Evolutionary conservation across 2,329 filamentous ascomycete genomes (phyloP).

Genomic region (Fusarium foetens): DNA sequence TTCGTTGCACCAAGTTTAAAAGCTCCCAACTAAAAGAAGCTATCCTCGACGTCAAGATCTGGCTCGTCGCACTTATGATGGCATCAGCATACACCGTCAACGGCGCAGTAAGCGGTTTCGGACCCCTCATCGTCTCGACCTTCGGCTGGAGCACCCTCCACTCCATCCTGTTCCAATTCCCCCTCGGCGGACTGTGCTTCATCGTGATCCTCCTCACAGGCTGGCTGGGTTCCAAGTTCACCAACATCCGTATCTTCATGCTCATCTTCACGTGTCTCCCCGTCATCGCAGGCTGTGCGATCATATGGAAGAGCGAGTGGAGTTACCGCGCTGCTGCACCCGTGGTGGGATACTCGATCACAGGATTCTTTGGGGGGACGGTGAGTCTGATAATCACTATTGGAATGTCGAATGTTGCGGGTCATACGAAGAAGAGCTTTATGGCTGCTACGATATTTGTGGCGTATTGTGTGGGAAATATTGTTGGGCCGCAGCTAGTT

Average conservation of each 20-base stretch:
- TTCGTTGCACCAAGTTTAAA: constrained; percentile 71
- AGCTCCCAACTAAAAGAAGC: constrained; percentile 66
- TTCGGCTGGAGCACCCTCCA: constrained; percentile 73
- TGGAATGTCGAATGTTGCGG: constrained; percentile 74
- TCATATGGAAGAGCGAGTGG: constrained; percentile 79
- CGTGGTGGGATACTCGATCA: constrained; percentile 76
- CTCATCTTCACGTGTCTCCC: constrained; percentile 75
- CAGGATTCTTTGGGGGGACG: constrained; percentile 77
- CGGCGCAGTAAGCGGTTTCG: constrained; percentile 76
- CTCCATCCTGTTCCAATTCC: constrained; percentile 79
- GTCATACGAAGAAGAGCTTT: constrained; percentile 81
- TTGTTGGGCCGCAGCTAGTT: constrained; percentile 78
- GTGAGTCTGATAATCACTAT: constrained; percentile 67
- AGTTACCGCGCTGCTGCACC: constrained; percentile 71
- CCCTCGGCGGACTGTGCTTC: constrained; percentile 75
- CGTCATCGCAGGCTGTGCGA: constrained; percentile 77
- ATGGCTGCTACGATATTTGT: constrained; percentile 80
- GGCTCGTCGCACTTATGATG: constrained; percentile 74
- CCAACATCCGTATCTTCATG: constrained; percentile 72
- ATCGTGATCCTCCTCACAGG: constrained; percentile 74
- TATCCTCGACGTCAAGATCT: constrained; percentile 68
- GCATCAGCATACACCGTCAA: constrained; percentile 77
- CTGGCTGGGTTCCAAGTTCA: constrained; percentile 68
- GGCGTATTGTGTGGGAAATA: constrained; percentile 80
- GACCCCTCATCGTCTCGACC: constrained; percentile 76